Evolutionary conservation across 768 basidiomycete genomes (phyloP), one percentile per base, ranked within the genome.

Genomic region (Tricholoma flavovirens): DNA sequence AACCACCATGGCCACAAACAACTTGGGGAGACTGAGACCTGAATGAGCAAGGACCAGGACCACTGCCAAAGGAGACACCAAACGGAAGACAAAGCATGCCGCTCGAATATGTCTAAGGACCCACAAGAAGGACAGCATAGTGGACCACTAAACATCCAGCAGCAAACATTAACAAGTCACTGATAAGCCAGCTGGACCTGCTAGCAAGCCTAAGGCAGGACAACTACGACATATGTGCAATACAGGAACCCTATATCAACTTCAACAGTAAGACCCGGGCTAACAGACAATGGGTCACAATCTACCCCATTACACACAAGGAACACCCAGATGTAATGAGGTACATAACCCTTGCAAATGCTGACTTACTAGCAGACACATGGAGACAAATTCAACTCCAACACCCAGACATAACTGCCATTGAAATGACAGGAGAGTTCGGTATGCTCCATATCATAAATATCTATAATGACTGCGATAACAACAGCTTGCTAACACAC

Each of bases 391-490:
- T 35, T 9, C 33, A 35, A 5, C 24, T 26, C 5, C 24, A n/a
- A n/a, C n/a, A n/a, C n/a, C n/a, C n/a, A n/a, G n/a, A n/a, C 5
- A 26, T 26, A 26, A 26, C 24, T 5, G 24, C 24, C 2, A 26
- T 26, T 5, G 5, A 26, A 26, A 26, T 26, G 24, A 26, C 24
- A 26, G 24, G 24, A 26, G 24, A 26, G 5, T 26, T 26, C 5
- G 24, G 24, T 26, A 26, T 26, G 24, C n/a, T n/a, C n/a, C n/a
- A 5, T 5, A 26, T 26, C 5, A 26, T 35, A 35, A 35, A 71
- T 66, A 0, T 15, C 67, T 9, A 61, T 61, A 0, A 69, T 72
- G 56, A 74, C 72, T 33, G 62, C 72, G 0, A 70, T 67, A 59
- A 9, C 48, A 56, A 9, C 54, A 63, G 7, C 14, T 55, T 0